Conservation (phyloP, 352 stramenopile species). For the Hyaloperonospora arabidopsidis region DNA sequence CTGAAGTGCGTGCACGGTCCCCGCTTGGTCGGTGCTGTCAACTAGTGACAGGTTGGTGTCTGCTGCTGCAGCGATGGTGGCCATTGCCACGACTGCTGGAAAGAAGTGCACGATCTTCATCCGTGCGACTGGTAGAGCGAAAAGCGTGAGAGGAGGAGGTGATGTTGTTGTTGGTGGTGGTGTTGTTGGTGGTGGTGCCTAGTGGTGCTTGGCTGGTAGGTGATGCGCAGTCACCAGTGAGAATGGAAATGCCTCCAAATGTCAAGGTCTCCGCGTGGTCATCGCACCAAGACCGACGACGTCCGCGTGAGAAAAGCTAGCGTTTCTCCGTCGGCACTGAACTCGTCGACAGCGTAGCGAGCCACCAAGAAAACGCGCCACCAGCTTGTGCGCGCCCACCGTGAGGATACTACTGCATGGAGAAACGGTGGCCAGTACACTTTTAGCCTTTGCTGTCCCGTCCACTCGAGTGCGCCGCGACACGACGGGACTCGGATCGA, state of each 20-base stretch:
- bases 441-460: neutral
- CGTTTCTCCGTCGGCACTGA: constrained; percentile 1
- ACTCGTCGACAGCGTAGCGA: constrained; percentile 7
- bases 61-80: constrained; percentile 8
- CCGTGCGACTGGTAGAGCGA: neutral
- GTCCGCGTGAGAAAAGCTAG: constrained; percentile 1
- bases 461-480: too few species aligned
- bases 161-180: constrained; percentile 2
- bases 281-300: neutral
- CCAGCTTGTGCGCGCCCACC: constrained; percentile 11
- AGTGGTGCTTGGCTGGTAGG: too few species aligned
- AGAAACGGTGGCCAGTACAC: constrained; percentile 11
- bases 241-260: too few species aligned
- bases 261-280: too few species aligned
- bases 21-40: constrained; percentile 17
- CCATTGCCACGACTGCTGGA: constrained; percentile 15
- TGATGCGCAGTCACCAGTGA: too few species aligned
- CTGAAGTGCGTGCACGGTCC: constrained; percentile 14
- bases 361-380: constrained; percentile 18
- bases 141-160: neutral
- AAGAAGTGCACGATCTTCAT: constrained; percentile 30
- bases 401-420: constrained; percentile 7
- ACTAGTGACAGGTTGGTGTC: constrained; percentile 21
- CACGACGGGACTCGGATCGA: too few species aligned
- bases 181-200: too few species aligned